These are phyloP conservation scores for Panaeolus papilionaceus DNA, from an alignment of 768 basidiomycete genomes.

Conservation along the genomic window DNA sequence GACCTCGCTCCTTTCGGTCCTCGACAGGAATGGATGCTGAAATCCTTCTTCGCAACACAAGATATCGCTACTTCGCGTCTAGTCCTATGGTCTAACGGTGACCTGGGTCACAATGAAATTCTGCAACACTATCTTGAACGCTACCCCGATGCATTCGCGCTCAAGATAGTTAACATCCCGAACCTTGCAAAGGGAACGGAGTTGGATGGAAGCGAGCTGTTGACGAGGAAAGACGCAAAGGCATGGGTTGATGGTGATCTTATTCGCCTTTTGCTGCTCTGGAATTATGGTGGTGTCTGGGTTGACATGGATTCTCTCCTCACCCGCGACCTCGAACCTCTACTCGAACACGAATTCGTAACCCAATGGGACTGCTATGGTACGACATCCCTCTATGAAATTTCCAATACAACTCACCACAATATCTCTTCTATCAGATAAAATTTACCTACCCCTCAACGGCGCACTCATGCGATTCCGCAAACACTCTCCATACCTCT, in stretches of 20 bases:
- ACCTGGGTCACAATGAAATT: conserved; percentile 61
- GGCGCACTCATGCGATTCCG: conserved; percentile 96
- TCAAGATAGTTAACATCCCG: conserved; percentile 72
- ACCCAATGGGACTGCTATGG: conserved; percentile 99
- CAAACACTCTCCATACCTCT: conserved; percentile 92
- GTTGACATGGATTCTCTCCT: conserved; percentile 97
- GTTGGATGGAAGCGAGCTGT: conserved; percentile 66
- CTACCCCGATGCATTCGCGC: conserved; percentile 75
- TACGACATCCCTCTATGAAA: conserved; percentile 39
- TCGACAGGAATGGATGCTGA: conserved; percentile 90
- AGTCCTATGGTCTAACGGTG: conserved; percentile 93
- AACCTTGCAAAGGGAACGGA: conserved; percentile 76
- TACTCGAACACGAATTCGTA: conserved; percentile 94
- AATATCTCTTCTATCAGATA: conserved; percentile 35
- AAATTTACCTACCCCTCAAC: conserved; percentile 70
- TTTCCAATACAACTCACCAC: conserved; percentile 10
- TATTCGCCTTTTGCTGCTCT: conserved; percentile 85
- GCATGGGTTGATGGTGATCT: conserved; percentile 98
- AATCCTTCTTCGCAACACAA: conserved; percentile 95
- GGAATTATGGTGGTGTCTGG: conserved; percentile 94
- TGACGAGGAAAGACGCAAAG: conserved; percentile 70
- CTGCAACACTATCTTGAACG: conserved; percentile 61
- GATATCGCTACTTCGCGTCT: conserved; percentile 65
- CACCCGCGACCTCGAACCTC: conserved; percentile 84
- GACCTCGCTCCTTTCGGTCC: conserved; percentile 84